Conservation (phyloP, 2,329 filamentous ascomycete species). For the Aspergillus ustus region DNA sequence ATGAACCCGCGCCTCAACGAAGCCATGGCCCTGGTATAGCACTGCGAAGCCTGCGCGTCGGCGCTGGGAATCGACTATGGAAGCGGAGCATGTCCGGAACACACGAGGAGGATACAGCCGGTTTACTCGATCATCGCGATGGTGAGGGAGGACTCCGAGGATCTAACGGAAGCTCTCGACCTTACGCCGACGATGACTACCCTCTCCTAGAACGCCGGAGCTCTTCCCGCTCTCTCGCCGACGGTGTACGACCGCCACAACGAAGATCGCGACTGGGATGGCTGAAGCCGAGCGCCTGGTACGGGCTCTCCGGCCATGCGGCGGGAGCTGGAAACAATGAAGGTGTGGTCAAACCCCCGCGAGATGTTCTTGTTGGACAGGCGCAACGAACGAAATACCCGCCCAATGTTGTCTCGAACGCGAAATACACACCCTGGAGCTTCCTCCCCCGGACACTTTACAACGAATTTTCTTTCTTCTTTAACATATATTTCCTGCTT, state of each 20-base stretch:
- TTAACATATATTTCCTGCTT: slow-evolving; percentile 98
- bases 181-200: slow-evolving; percentile 69
- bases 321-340: slow-evolving; percentile 47
- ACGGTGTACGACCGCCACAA: slow-evolving; percentile 49
- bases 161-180: slow-evolving; percentile 62
- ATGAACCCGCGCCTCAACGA: slow-evolving; percentile 32
- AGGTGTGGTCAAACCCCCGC: slow-evolving; percentile 58
- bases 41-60: slow-evolving; percentile 56
- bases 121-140: slow-evolving; percentile 68
- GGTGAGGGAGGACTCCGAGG: slow-evolving; percentile 58
- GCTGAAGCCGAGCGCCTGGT: slow-evolving; percentile 59
- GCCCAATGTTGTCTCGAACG: slow-evolving; percentile 90
- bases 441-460: slow-evolving; percentile 94
- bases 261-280: slow-evolving; percentile 65
- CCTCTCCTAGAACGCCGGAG: slow-evolving; percentile 61
- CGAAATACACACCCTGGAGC: slow-evolving; percentile 94
- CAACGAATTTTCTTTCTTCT: slow-evolving; percentile 99
- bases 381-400: slow-evolving; percentile 77
- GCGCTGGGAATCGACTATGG: slow-evolving; percentile 50
- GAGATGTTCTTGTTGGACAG: slow-evolving; percentile 76
- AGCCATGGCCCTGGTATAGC: slow-evolving; percentile 48
- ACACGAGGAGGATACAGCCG: slow-evolving; percentile 64
- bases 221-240: slow-evolving; percentile 36
- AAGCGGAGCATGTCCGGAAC: slow-evolving; percentile 47
- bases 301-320: slow-evolving; percentile 21